Evolutionary conservation across 177 flowering plant genomes (phyloP), one percentile per base, ranked within the genome.

Genomic region (Tripterygium wilfordii): DNA sequence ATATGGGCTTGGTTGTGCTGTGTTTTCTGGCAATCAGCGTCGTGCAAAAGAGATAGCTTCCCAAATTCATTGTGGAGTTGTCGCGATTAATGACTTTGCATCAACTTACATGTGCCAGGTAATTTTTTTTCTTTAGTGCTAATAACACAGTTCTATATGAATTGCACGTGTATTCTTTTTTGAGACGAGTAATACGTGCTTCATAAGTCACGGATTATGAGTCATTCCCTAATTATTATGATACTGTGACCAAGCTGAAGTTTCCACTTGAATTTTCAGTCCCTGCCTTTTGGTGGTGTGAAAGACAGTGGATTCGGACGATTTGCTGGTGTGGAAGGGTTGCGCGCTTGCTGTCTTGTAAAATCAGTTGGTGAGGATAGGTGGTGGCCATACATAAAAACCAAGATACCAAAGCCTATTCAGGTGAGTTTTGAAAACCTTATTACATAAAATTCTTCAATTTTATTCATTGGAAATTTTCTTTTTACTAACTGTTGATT

Each of bases 61-160:
- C 26, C 84, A 85, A 57, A 38, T 91, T 57, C 80, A 77, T 20
- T 85, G 88, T 70, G 98, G 96, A 42, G 71, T 79, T 72, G 92
- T 83, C 65, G 96, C 98, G 37, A 67, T 91, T 38, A 91, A 91
- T 66, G 98, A 91, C 59, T 91, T 91, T 51, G 98, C 96, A 30
- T 72, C 98, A 19, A 73, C 36, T 43, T 91, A 91, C 65, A 85
- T 91, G 98, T 91, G 96, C 45, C 98, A 91, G 98, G 98, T 85
- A 40, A 13, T 20, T n/a, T 4, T n/a, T 32, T 25, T 40, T 24
- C 19, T 32, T 17, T 15, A 18, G 5, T 8, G 9, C n/a, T 4
- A 14, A 7, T 5, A 33, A 33, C 14, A n/a, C n/a, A n/a, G n/a
- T n/a, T n/a, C n/a, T n/a, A n/a, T n/a, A n/a, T 5, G n/a, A 15